Evolutionary conservation across 2,329 filamentous ascomycete genomes (phyloP), one percentile per base, ranked within the genome.

Genomic region (Emericellopsis atlantica): DNA sequence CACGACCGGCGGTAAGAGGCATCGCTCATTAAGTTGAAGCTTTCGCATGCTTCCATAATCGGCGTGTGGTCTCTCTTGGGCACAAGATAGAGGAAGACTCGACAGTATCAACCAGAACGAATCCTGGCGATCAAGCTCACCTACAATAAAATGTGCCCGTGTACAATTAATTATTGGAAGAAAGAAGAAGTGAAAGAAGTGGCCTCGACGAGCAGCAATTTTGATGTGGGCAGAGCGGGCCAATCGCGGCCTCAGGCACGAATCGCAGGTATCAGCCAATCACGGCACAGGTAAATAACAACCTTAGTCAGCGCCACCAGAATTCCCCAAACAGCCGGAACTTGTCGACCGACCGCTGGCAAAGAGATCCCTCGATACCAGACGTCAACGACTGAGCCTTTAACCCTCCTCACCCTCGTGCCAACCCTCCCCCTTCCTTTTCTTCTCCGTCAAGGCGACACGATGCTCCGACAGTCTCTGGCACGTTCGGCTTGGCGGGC

Each of bases 1-100:
- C 66, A 79, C 77, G 70, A 76, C 76, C 76, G 77, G 73, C 78
- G 77, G 78, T 82, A 81, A 81, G 77, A 79, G 72, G 71, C 72
- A 71, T 51, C 65, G 70, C 63, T 76, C 75, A 75, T 52, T 70
- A 76, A 68, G 62, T 60, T 60, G 57, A 58, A 61, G 59, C 67
- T 73, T 74, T 81, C 66, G 67, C 73, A 72, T 76, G 75, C 74
- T 79, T 81, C 78, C 78, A 81, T 78, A 79, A 77, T 60, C 76
- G 75, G 76, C 71, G 76, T 76, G 32, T 32, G 58, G 54, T 67
- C 67, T 45, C 57, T 81, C 77, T 79, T 54, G 77, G 70, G 67
- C 74, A 79, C 74, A 79, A 74, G 76, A 81, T 81, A 81, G 78
- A 81, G 77, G 74, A 74, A 67, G 67, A 76, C 75, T 77, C 70